Conservation (phyloP, 140 eudicot species). For the Erigeron philadelphicus region DNA sequence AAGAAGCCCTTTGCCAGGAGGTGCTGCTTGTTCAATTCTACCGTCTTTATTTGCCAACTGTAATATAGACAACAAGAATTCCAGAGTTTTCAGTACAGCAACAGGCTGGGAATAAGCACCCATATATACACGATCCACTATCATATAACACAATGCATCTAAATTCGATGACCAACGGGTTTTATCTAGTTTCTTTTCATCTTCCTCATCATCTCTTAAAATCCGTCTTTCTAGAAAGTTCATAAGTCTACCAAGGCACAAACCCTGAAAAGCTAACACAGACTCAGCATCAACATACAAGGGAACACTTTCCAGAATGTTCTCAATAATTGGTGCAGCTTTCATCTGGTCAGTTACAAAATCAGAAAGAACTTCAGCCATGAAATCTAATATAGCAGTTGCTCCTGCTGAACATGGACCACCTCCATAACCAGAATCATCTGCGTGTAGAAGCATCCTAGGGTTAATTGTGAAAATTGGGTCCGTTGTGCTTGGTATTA, state of each 20-base stretch:
- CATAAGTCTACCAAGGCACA: constrained; percentile 84
- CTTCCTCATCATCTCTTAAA: constrained; percentile 90
- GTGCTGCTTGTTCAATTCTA: constrained; percentile 78
- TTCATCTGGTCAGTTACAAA: constrained; percentile 79
- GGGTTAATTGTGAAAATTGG: constrained; percentile 48
- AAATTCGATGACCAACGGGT: constrained; percentile 79
- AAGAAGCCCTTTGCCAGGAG: constrained; percentile 68
- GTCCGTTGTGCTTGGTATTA: constrained; percentile 37
- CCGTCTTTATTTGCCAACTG: constrained; percentile 96
- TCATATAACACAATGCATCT: constrained; percentile 70
- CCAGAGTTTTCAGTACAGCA: constrained; percentile 71
- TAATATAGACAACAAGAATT: constrained; percentile 80
- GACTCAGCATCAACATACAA: constrained; percentile 71
- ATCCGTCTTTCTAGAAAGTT: constrained; percentile 94
- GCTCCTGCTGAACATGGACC: constrained; percentile 99
- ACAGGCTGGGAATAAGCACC: constrained; percentile 94
- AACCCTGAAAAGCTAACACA: constrained; percentile 81
- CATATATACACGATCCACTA: constrained; percentile 95
- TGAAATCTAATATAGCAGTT: constrained; percentile 77
- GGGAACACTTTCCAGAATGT: constrained; percentile 75
- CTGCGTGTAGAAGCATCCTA: constrained; percentile 63
- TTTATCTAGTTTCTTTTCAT: constrained; percentile 80
- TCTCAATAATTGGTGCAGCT: constrained; percentile 55
- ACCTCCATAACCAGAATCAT: constrained; percentile 94
- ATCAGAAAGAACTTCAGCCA: constrained; percentile 92